These are phyloP conservation scores for Mortierella sp. DNA, from an alignment of 371 early-diverging fungal genomes.

Conservation along the genomic window DNA sequence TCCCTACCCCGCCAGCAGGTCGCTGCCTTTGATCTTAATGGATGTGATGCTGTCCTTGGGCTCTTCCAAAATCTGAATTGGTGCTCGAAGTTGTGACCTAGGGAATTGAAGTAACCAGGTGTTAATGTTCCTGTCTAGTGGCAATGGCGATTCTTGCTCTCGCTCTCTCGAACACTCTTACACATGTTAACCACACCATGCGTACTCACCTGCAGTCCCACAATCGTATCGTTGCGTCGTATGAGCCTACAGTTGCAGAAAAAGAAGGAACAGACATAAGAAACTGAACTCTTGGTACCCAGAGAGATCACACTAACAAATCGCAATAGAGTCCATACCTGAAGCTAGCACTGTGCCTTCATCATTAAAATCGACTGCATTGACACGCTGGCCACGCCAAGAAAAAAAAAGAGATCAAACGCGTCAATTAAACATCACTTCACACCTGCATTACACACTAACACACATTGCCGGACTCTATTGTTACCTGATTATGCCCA, in stretches of 20 bases:
- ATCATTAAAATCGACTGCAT: slow-evolving; percentile 85
- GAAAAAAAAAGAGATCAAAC: neutral
- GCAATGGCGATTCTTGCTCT: no score
- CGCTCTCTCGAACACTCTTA: neutral
- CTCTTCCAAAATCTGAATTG: slow-evolving; percentile 90
- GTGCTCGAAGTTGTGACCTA: slow-evolving; percentile 74
- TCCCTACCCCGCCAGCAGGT: slow-evolving; percentile 82
- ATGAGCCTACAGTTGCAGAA: slow-evolving; percentile 71
- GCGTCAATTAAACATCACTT: neutral
- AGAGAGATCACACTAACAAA: neutral
- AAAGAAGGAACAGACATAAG: neutral
- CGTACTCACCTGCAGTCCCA: slow-evolving; percentile 86
- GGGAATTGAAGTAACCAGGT: neutral
- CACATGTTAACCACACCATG: neutral
- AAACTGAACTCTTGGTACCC: neutral
- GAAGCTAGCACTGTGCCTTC: slow-evolving; percentile 86
- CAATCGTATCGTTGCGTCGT: slow-evolving; percentile 89
- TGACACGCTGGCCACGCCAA: slow-evolving; percentile 71
- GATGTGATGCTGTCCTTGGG: slow-evolving; percentile 91
- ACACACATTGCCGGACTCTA: no score
- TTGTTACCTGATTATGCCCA: slow-evolving; percentile 84
- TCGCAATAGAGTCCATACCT: slow-evolving; percentile 55
- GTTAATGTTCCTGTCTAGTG: neutral
- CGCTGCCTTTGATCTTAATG: slow-evolving; percentile 74
- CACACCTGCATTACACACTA: neutral